Evolutionary conservation across 1,139 yeast species (phyloP).

Genomic region (Yamadazyma trypodendri): DNA sequence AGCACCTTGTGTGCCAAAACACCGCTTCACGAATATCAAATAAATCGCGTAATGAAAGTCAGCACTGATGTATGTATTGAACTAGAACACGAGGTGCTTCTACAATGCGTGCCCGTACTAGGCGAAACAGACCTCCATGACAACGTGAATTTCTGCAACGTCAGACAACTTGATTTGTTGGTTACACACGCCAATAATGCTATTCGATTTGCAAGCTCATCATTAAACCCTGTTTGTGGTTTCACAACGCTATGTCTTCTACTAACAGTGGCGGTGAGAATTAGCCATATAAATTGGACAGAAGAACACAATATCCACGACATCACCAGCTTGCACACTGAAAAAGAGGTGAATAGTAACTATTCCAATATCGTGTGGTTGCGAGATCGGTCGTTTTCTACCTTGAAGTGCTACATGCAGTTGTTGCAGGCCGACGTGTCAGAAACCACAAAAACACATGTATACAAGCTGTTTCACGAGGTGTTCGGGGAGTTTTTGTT

Average conservation of each 20-base stretch:
- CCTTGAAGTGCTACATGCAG: slow-evolving; percentile 17
- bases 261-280: slow-evolving; percentile 31
- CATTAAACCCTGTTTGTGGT: slow-evolving; percentile 2
- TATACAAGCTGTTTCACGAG: neutral
- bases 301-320: slow-evolving; percentile 21
- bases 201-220: neutral
- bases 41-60: too few relatives aligned
- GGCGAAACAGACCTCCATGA: slow-evolving; percentile 9
- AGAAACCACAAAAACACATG: neutral
- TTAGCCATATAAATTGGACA: slow-evolving; percentile 26
- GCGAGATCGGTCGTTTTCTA: slow-evolving; percentile 19
- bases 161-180: slow-evolving; percentile 30
- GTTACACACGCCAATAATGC: slow-evolving; percentile 24
- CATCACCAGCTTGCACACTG: slow-evolving; percentile 19
- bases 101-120: slow-evolving; percentile 8
- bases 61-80: neutral
- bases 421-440: neutral
- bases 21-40: too few relatives aligned
- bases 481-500: neutral
- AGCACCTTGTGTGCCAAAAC: too few relatives aligned
- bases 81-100: slow-evolving; percentile 9
- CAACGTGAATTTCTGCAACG: slow-evolving; percentile 24
- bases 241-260: slow-evolving; percentile 29
- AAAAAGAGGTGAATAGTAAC: slow-evolving; percentile 20
- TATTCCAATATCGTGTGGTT: slow-evolving; percentile 22